phyloP scores from a whole-genome alignment of 345 rosid species.

The Iberis pinnata region DNA sequence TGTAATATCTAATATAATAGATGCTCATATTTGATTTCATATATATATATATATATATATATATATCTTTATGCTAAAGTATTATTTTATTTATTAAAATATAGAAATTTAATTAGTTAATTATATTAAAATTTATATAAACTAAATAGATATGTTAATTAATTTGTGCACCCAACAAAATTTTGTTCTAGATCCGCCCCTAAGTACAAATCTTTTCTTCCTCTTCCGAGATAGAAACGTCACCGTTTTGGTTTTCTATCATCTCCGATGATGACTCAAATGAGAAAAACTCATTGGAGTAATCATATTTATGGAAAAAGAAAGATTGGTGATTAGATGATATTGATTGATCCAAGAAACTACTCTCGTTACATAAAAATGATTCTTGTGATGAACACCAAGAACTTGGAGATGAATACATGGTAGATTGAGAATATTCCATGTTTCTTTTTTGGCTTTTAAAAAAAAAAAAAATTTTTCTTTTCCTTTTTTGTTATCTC shows the following conservation, averaged over 20 bases:
- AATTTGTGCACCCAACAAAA: too few species aligned
- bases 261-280: slow-evolving; percentile 32
- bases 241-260: slow-evolving; percentile 27
- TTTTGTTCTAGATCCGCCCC: too few species aligned
- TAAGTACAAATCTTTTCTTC: slow-evolving; percentile 38
- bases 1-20: too few species aligned
- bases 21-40: too few species aligned
- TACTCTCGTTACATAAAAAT: slow-evolving; percentile 36
- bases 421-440: slow-evolving; percentile 29
- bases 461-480: too few species aligned
- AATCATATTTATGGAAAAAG: slow-evolving; percentile 32
- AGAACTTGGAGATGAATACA: slow-evolving; percentile 29
- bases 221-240: slow-evolving; percentile 20
- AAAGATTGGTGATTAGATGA: slow-evolving; percentile 24
- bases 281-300: slow-evolving; percentile 39
- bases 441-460: not conserved
- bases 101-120: too few species aligned
- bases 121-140: too few species aligned
- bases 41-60: too few species aligned
- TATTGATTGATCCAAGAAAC: slow-evolving; percentile 26
- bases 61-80: too few species aligned
- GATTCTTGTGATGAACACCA: slow-evolving; percentile 39
- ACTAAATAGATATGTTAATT: too few species aligned
- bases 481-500: slow-evolving; percentile 6
- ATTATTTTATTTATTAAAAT: too few species aligned